Evolutionary conservation across 495 filamentous ascomycete genomes (phyloP).

Genomic region (Elasticomyces elasticus): DNA sequence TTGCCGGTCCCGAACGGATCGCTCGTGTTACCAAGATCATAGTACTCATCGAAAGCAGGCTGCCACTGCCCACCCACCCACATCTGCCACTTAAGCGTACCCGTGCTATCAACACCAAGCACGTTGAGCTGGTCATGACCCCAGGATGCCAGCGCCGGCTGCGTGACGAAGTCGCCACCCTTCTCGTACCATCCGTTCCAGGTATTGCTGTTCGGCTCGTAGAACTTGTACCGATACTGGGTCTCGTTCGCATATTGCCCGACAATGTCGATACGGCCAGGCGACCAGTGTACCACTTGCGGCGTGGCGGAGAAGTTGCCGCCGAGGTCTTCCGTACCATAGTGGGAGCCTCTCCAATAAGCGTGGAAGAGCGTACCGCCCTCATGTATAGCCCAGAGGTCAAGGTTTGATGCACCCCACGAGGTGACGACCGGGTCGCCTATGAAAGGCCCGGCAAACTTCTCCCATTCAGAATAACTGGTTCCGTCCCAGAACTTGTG

Average conservation of each 20-base stretch:
- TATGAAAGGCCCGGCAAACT: constrained; percentile 12
- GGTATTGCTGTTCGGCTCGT: constrained; percentile 1
- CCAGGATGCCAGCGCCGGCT: constrained; percentile 3
- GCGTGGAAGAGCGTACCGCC: background rate
- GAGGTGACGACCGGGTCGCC: constrained; percentile 13
- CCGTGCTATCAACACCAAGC: constrained; percentile 3
- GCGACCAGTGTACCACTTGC: constrained; percentile 24
- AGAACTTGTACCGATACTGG: background rate
- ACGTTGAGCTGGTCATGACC: background rate
- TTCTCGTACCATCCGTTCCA: constrained; percentile 7
- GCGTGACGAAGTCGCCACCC: constrained; percentile 20
- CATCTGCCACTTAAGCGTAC: background rate
- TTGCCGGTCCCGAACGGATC: background rate
- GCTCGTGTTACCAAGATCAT: background rate
- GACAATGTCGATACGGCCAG: constrained; percentile 8
- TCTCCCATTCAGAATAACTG: constrained; percentile 14
- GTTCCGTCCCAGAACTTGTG: constrained; percentile 23
- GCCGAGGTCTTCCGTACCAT: constrained; percentile 22
- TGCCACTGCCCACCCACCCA: background rate
- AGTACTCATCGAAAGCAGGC: background rate
- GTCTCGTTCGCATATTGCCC: background rate
- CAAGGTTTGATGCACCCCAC: constrained; percentile 1
- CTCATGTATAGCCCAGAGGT: background rate
- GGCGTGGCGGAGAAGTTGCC: constrained; percentile 17
- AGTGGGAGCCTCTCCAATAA: constrained; percentile 1